Evolutionary conservation across 1,139 yeast species (phyloP).

Genomic region (Suhomyces bribrorum): DNA sequence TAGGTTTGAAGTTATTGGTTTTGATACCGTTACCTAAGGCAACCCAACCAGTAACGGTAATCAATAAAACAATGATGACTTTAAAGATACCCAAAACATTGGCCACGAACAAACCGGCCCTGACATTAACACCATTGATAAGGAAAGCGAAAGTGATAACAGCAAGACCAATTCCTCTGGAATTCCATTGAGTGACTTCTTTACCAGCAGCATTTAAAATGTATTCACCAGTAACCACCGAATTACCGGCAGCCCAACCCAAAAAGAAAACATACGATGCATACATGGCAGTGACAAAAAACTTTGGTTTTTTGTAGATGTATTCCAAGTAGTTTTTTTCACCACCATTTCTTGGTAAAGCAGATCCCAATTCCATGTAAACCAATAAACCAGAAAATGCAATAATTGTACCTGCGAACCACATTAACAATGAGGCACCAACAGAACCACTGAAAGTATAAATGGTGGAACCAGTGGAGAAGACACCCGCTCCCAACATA

Average conservation of each 20-base stretch:
- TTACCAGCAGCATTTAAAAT: constrained; percentile 68
- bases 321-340: constrained; percentile 82
- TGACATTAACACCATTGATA: constrained; percentile 62
- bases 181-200: constrained; percentile 71
- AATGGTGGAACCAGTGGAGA: constrained; percentile 82
- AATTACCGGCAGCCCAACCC: constrained; percentile 86
- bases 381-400: constrained; percentile 75
- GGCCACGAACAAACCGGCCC: constrained; percentile 66
- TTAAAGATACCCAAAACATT: constrained; percentile 73
- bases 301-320: constrained; percentile 67
- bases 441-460: constrained; percentile 70
- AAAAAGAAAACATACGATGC: constrained; percentile 73
- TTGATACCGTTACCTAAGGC: constrained; percentile 73
- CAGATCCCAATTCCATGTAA: constrained; percentile 83
- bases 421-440: constrained; percentile 68
- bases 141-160: constrained; percentile 73
- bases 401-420: constrained; percentile 77
- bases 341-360: constrained; percentile 85
- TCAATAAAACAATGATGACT: constrained; percentile 64
- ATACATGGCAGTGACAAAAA: constrained; percentile 71
- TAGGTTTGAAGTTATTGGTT: constrained; percentile 47
- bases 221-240: constrained; percentile 51
- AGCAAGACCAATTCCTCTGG: constrained; percentile 72
- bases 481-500: constrained; percentile 88
- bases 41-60: constrained; percentile 78